phyloP scores from a whole-genome alignment of 805 yeast species.

The Jamesozyma jinghongensis region DNA sequence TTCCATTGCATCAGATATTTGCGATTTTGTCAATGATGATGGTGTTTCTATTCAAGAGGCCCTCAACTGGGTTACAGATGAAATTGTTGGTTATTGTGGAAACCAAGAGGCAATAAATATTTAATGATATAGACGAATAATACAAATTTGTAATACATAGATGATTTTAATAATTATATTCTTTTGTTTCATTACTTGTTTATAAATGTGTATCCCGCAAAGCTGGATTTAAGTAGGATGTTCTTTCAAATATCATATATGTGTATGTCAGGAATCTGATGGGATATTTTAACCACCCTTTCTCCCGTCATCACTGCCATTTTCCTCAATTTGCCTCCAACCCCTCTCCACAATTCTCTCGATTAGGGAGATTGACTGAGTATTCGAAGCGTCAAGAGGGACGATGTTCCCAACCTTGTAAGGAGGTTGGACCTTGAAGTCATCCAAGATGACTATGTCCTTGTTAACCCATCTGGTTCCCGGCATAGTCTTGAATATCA shows the following conservation, averaged over 20 bases:
- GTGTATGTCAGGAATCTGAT: background rate
- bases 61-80: constrained; percentile 20
- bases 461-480: constrained; percentile 38
- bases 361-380: constrained; percentile 34
- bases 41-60: constrained; percentile 14
- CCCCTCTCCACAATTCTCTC: constrained; percentile 43
- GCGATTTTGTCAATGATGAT: constrained; percentile 21
- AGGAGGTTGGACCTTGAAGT: constrained; percentile 38
- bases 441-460: constrained; percentile 38
- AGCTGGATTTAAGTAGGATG: too few species aligned
- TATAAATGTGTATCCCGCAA: too few species aligned
- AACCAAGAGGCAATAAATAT: too few species aligned
- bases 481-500: constrained; percentile 36
- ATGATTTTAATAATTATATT: too few species aligned
- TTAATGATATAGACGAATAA: background rate
- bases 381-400: constrained; percentile 13
- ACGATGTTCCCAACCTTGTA: constrained; percentile 29
- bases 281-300: constrained; percentile 41
- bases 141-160: too few species aligned
- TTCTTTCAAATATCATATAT: too few species aligned
- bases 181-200: too few species aligned
- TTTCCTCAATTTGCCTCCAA: constrained; percentile 35
- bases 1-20: constrained; percentile 11
- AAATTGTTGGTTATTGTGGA: constrained; percentile 6
- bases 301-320: constrained; percentile 25